Evolutionary conservation across 2,329 filamentous ascomycete genomes (phyloP), one percentile per base, ranked within the genome.

Genomic region (Paecilomyces dactylethromorphus): DNA sequence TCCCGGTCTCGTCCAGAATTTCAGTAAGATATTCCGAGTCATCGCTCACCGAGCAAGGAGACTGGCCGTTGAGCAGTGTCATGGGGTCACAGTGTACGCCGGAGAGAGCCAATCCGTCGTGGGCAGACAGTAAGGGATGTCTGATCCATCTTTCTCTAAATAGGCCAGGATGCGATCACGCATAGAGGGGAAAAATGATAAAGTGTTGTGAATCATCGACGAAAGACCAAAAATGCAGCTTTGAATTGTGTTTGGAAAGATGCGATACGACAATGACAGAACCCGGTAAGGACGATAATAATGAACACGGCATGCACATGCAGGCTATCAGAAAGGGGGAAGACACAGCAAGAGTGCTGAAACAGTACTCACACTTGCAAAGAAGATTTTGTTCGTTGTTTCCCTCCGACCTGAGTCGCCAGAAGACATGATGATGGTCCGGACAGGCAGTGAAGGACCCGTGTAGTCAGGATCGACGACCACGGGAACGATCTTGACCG

Each of bases 301-400:
- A 18, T 45, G 39, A 45, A 12, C 12, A 33, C 10, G 32, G 13
- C 13, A 15, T 33, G 13, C 32, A 33, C 35, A n/a, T 13, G n/a
- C 13, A 4, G 13, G 13, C 13, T 13, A 39, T 39, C 35, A 39
- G 13, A n/a, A n/a, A 15, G 15, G 15, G 18, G 11, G 13, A n/a
- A 29, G 49, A 56, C 29, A 33, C 24, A 56, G 15, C 11, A 29
- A 59, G 35, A 22, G 10, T 33, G 56, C 59, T 53, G 56, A 56
- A 51, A 56, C 52, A 51, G 31, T 49, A 71, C 72, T 71, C 64
- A 74, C 72, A 61, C 68, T 70, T 51, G 70, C 70, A 62, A 70
- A 72, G 57, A 69, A 74, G 60, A 66, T 73, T 63, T 71, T 72
- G 62, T 68, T 66, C n/a, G 68, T 68, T 50, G 68, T 69, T 53